These are phyloP conservation scores for Rhodosporidiobolus odoratus DNA, from an alignment of 768 basidiomycete genomes.

Conservation along the genomic window DNA sequence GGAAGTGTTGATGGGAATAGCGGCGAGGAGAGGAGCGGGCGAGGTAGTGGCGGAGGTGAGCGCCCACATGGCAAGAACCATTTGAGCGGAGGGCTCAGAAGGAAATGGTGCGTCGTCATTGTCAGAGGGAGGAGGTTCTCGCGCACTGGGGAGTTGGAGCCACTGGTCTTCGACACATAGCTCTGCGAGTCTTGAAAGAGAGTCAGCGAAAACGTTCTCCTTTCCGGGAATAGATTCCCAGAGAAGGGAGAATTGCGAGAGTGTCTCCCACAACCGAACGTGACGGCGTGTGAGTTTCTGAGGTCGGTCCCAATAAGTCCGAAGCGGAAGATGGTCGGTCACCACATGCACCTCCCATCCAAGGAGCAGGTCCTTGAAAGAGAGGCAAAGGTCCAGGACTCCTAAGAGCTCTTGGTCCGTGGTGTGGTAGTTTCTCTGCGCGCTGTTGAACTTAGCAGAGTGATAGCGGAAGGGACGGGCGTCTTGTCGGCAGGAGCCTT, in stretches of 20 bases:
- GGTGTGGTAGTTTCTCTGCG: conserved; percentile 14
- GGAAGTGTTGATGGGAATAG: too few relatives aligned
- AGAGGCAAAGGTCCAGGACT: conserved; percentile 2
- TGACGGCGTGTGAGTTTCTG: background rate
- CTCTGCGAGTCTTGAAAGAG: conserved; percentile 1
- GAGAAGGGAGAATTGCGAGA: background rate
- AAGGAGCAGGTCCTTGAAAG: background rate
- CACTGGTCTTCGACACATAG: background rate
- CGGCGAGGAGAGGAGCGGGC: too few relatives aligned
- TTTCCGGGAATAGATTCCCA: background rate
- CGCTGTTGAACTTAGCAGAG: conserved; percentile 20
- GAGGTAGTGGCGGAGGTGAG: background rate
- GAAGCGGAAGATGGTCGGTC: background rate
- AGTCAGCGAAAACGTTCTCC: background rate
- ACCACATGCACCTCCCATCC: conserved; percentile 6
- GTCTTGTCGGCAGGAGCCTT: background rate
- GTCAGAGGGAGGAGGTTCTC: background rate
- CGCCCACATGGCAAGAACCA: background rate
- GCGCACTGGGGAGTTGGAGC: background rate
- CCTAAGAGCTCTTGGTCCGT: conserved; percentile 21
- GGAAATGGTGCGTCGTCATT: background rate
- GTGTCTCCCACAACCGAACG: conserved; percentile 5
- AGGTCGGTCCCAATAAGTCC: background rate
- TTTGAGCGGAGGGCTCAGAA: background rate
- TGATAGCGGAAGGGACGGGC: conserved; percentile 18